Evolutionary conservation across 805 yeast genomes (phyloP).

Genomic region (Brettanomyces anomalus): DNA sequence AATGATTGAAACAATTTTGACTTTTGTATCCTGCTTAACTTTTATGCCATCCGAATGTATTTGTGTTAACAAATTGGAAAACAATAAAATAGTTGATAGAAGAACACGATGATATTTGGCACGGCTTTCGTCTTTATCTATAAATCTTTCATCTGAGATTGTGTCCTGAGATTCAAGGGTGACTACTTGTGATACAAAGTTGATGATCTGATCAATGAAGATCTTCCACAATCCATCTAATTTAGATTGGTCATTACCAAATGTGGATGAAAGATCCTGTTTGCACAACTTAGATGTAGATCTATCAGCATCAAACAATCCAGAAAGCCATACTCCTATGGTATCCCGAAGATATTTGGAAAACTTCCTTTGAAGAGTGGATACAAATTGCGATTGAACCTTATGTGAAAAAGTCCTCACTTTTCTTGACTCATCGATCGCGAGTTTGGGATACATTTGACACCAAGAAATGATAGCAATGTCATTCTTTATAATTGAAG

Average conservation of each 20-base stretch:
- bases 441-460: constrained; percentile 72
- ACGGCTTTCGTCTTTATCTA: constrained; percentile 54
- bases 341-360: constrained; percentile 62
- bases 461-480: constrained; percentile 57
- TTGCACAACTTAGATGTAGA: constrained; percentile 44
- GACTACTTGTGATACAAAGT: constrained; percentile 43
- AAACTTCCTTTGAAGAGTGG: constrained; percentile 42
- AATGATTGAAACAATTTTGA: constrained; percentile 27
- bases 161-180: constrained; percentile 51
- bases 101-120: constrained; percentile 55
- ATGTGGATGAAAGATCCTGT: constrained; percentile 40
- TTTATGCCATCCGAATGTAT: neutral
- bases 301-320: constrained; percentile 62
- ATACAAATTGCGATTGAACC: constrained; percentile 49
- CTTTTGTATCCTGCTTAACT: constrained; percentile 14
- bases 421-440: constrained; percentile 59
- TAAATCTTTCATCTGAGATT: constrained; percentile 66
- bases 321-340: constrained; percentile 66
- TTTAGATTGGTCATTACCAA: constrained; percentile 46
- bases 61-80: constrained; percentile 20
- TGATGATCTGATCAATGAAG: constrained; percentile 47
- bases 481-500: constrained; percentile 36
- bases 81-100: constrained; percentile 38
- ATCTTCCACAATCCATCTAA: constrained; percentile 51
- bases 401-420: constrained; percentile 59